A percentile compares a stretch with the other conserved stretches of the same genome.
Conservation (phyloP, 768 basidiomycete genomes). For the Pleurotus pulmonarius region DNA sequence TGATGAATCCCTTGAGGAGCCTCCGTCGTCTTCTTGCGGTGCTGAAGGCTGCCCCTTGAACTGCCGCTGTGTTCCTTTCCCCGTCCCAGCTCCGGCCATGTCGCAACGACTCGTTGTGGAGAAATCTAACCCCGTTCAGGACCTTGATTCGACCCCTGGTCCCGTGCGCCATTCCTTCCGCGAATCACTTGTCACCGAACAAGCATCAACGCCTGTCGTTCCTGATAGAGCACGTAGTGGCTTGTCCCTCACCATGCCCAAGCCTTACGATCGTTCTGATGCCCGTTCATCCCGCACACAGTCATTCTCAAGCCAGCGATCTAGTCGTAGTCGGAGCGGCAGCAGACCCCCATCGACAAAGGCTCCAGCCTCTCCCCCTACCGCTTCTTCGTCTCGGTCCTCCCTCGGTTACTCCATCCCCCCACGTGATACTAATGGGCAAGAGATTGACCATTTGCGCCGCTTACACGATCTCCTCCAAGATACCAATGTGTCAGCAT, state of each 20-base stretch:
- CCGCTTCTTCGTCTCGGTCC: conserved; percentile 18
- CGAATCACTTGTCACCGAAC: background rate
- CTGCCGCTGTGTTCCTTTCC: background rate
- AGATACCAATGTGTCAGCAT: conserved; percentile 36
- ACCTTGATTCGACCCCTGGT: background rate
- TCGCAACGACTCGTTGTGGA: background rate
- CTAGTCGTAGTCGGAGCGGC: conserved; percentile 1
- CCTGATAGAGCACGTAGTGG: background rate
- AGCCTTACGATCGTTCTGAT: background rate
- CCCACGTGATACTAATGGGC: conserved; percentile 18
- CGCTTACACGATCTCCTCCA: conserved; percentile 47
- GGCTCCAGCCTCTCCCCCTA: conserved; percentile 12
- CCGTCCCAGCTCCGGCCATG: conserved; percentile 6
- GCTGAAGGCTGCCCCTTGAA: conserved; percentile 17
- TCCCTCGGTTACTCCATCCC: conserved; percentile 13
- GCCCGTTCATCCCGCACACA: conserved; percentile 14
- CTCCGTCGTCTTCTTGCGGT: conserved; percentile 8
- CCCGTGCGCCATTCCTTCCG: background rate
- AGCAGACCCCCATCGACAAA: conserved; percentile 5
- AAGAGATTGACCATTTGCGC: conserved; percentile 27
- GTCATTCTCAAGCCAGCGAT: conserved; percentile 19
- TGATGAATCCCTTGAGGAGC: conserved; percentile 6
- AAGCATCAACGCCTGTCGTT: background rate
- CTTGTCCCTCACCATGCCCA: conserved; percentile 7
- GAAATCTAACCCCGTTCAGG: background rate